Evolutionary conservation across 192 early-diverging fungal genomes (phyloP), one percentile per base, ranked within the genome.

Genomic region (Lunasporangiospora selenospora): DNA sequence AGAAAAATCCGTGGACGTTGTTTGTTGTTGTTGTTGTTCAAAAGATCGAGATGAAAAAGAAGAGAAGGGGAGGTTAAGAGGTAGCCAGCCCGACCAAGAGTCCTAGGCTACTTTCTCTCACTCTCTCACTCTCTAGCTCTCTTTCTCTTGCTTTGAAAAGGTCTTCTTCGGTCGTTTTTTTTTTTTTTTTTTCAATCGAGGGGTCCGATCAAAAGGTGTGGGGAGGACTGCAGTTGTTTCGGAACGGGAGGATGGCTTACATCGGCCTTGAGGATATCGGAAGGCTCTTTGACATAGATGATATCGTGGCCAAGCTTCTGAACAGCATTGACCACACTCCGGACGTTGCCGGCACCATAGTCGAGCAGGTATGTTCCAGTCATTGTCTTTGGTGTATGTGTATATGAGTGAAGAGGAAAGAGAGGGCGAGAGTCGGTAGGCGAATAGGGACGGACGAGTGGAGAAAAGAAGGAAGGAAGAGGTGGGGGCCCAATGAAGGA

Each of bases 301-400:
- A 99, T 90, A 19, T 88, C 83, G 76, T 91, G 89, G 21, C 97
- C 98, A n/a, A 98, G 83, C 61, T 86, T 78, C 54, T 89, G 82
- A 45, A 99, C 92, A 1, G 97, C 97, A 57, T 99, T 99, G 50
- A 96, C 84, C 51, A 99, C 81, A 53, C 93, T 95, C 48, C 95
- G 93, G 44, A 99, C 96, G 77, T 99, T 99, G 27, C 98, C 98
- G n/a, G 98, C 98, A 23, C 98, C 98, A 81, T 99, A 99, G 85
- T 99, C 98, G 38, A 99, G 86, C 30, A 99, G 83, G 75, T 89
- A 95, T 61, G 86, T 70, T 37, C 81, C 82, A 24, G 67, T 51
- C 85, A 87, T 87, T 39, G 16, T 66, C 27, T 13, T 40, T 13
- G 39, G 12, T 40, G 12, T 13, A 40, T 13, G 11, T 40, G 11